Conservation (phyloP, 306 rosid genomes). For the Quercus dentata region DNA sequence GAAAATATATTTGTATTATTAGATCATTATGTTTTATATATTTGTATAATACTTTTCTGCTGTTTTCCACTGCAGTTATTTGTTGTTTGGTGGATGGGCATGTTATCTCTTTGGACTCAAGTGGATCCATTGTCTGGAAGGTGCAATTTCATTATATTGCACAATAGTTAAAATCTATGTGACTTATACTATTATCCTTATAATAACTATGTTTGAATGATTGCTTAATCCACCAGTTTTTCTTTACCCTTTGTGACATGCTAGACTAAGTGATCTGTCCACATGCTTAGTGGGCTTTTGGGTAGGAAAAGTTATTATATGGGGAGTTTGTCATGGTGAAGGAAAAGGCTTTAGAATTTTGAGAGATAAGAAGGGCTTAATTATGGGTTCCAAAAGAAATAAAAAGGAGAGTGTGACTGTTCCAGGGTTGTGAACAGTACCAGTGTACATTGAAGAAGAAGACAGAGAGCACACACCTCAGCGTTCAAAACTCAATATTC, state of each 20-base stretch:
- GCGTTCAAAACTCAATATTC: no score
- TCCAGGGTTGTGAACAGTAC: no score
- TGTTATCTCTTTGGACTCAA: slow-evolving; percentile 60
- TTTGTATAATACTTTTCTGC: background rate
- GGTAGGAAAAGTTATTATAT: no score
- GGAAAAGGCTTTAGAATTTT: no score
- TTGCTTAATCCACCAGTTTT: background rate
- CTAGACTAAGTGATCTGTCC: no score
- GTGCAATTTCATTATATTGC: slow-evolving; percentile 32
- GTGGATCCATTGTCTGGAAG: slow-evolving; percentile 82
- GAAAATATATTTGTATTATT: background rate
- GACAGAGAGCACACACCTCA: no score
- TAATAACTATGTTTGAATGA: background rate
- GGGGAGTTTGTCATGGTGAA: no score
- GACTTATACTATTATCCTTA: background rate
- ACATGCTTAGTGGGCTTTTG: no score
- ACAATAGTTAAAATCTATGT: background rate
- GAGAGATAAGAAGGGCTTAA: no score
- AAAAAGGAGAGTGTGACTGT: no score
- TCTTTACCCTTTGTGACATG: background rate
- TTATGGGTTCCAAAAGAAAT: no score
- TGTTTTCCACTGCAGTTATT: slow-evolving; percentile 48
- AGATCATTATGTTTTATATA: background rate
- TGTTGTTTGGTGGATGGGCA: slow-evolving; percentile 91
- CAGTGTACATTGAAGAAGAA: no score